Evolutionary conservation across 495 filamentous ascomycete species (phyloP), one percentile per base, ranked within the genome.

Genomic region (Schizothecium vesticola): DNA sequence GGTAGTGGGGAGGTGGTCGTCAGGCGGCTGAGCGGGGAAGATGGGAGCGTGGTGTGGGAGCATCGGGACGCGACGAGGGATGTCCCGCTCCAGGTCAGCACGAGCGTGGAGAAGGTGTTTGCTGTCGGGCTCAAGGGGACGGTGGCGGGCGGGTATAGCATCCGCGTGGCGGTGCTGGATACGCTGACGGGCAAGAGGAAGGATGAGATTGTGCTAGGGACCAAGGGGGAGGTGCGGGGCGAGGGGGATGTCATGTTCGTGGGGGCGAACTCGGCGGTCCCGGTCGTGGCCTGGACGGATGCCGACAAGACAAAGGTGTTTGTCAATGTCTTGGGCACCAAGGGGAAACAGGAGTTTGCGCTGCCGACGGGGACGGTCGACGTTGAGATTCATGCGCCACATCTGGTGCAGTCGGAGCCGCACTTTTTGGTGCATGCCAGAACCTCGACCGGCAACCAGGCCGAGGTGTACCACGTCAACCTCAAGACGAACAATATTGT

Each of bases 351-450:
- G 68, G 83, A 79, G 66, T 82, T 86, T 51, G 64, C 81, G 12
- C 76, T 86, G 29, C 85, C 85, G 7, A 83, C 87, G n/a, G 85
- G 86, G 29, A 84, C 94, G 21, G 78, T 87, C 12, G 80, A 85
- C 29, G 88, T 97, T 43, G 83, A 82, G 9, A 78, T 97, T 24
- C 91, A 96, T 75, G 89, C 92, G 16, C 87, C 92, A 6, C 85
- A 87, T 63, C 82, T 89, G 63, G 79, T 88, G 26, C 89, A 89
- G 75, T 89, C 90, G 31, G 80, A 86, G 25, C 83, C 91, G 4
- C 90, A 96, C 81, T 92, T 97, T 78, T 79, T 97, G 56, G 91
- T 97, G 9, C 91, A 97, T 68, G 95, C 86, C 76, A 86, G 89
- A 73, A 92, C 92, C 1, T 78, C 79, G 3, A 84, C 81, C 16